Evolutionary conservation across 2,329 filamentous ascomycete genomes (phyloP).

Genomic region (Pseudogymnoascus sp.): DNA sequence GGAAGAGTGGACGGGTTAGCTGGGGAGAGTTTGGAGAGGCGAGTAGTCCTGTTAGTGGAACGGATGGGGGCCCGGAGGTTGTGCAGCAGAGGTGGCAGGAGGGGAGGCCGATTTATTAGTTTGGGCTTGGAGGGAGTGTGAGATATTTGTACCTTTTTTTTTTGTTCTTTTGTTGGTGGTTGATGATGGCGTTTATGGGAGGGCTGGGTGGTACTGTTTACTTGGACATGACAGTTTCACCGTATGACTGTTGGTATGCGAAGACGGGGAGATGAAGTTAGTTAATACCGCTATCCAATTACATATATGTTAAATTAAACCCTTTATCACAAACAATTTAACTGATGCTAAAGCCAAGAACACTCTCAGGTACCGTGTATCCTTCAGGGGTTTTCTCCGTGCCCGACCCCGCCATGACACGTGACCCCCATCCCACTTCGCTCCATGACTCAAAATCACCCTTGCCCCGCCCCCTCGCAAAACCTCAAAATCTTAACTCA

Average conservation of each 20-base stretch:
- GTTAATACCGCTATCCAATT: neutral
- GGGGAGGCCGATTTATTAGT: constrained; percentile 28
- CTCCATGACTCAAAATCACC: constrained; percentile 2
- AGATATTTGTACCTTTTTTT: neutral
- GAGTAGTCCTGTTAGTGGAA: constrained; percentile 22
- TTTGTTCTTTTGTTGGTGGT: neutral
- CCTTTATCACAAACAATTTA: neutral
- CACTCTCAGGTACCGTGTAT: neutral
- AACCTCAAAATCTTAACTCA: neutral
- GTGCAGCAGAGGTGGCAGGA: constrained; percentile 26
- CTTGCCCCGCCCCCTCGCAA: neutral
- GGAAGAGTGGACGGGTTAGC: constrained; percentile 41
- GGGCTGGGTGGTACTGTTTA: neutral
- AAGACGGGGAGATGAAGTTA: neutral
- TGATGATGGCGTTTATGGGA: neutral
- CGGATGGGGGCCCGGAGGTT: constrained; percentile 21
- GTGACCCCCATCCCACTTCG: neutral
- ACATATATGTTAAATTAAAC: neutral
- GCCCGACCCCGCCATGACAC: neutral
- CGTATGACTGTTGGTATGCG: neutral
- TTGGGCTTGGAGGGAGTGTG: neutral
- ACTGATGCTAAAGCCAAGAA: neutral
- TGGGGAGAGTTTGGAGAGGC: constrained; percentile 24
- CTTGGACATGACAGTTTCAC: neutral
- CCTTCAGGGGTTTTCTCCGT: neutral